These are phyloP conservation scores for Penicillium sp. DNA, from an alignment of 2,329 filamentous ascomycete species.

Conservation along the genomic window DNA sequence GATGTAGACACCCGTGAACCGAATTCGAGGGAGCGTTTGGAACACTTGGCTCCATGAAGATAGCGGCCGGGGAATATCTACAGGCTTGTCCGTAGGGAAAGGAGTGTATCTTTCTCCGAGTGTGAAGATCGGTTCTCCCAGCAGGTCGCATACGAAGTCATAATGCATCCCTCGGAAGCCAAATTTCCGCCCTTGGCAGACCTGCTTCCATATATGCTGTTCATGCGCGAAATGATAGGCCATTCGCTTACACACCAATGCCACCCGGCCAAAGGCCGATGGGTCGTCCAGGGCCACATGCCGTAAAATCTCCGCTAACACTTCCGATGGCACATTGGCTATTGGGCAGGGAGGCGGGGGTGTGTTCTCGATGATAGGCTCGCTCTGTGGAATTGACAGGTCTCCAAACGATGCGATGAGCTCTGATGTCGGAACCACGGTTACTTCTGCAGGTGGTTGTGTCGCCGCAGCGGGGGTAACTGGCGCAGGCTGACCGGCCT, in stretches of 20 bases:
- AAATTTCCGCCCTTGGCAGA: conserved; percentile 66
- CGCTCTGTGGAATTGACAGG: conserved; percentile 63
- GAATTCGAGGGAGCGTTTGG: conserved; percentile 74
- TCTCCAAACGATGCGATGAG: conserved; percentile 72
- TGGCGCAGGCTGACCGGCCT: conserved; percentile 40
- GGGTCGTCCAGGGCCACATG: conserved; percentile 73
- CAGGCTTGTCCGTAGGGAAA: conserved; percentile 29
- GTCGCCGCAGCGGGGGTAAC: conserved; percentile 53
- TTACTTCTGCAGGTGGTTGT: conserved; percentile 54
- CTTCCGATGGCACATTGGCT: conserved; percentile 72
- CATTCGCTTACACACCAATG: conserved; percentile 79
- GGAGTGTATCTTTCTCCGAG: conserved; percentile 35
- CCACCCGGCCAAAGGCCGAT: conserved; percentile 68
- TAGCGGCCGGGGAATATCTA: conserved; percentile 37
- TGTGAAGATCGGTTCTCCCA: conserved; percentile 44
- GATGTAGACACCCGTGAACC: conserved; percentile 96
- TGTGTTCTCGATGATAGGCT: conserved; percentile 67
- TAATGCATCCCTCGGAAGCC: conserved; percentile 85
- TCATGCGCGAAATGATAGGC: conserved; percentile 82
- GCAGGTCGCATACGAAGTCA: conserved; percentile 61
- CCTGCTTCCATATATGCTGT: conserved; percentile 76
- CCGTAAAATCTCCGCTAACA: conserved; percentile 72
- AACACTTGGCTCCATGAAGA: conserved; percentile 67
- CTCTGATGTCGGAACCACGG: conserved; percentile 55
- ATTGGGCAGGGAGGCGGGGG: conserved; percentile 77